Base-by-base conservation (phyloP, 2,329 filamentous ascomycete genomes). In the Cladophialophora exuberans region DNA sequence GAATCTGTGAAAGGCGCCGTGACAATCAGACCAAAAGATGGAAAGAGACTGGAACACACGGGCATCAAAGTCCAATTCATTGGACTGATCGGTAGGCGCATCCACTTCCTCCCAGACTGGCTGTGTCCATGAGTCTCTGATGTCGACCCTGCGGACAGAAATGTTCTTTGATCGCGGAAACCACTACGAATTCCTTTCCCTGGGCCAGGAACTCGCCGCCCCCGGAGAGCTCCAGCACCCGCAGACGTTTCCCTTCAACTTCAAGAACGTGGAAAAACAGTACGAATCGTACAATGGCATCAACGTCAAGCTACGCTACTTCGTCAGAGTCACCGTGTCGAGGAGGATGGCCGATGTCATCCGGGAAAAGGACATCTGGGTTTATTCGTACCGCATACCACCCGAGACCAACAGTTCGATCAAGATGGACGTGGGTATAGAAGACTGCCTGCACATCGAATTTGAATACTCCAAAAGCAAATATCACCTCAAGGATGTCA, bases 81-180 rank as follows among this genome's bases (percentile, higher is more conserved):
- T 67, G 94, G 94, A 71, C 95, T 92, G 61, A 99, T 99, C 80
- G 90, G 90, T 94, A 78, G 60, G 45, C 18, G 56, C 51, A 26
- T 51, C 17, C 23, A 47, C 18, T 22, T 33, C 22, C 25, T n/a
- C n/a, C 23, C 54, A 54, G 17, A 62, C 62, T 11, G 59, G 51
- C 49, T 30, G 41, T 43, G 3, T 10, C 23, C 22, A n/a, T 23
- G 25, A 31, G 39, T 46, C 13, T 11, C 30, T 38, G 42, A 53
- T 39, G 52, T 60, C 31, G n/a, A n/a, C n/a, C 51, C 22, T 33
- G 25, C 25, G 46, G 54, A 31, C 60, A 96, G 94, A 99, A 74
- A 99, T 99, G 94, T 99, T 97, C 83, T 99, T 96, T 75, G 94
- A 99, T 73, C 90, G 94, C 69, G 93, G 93, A 67, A 99, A 97